These are phyloP conservation scores for Sarocladiaceae sp. DNA, from an alignment of 2,329 filamentous ascomycete species.

Conservation along the genomic window DNA sequence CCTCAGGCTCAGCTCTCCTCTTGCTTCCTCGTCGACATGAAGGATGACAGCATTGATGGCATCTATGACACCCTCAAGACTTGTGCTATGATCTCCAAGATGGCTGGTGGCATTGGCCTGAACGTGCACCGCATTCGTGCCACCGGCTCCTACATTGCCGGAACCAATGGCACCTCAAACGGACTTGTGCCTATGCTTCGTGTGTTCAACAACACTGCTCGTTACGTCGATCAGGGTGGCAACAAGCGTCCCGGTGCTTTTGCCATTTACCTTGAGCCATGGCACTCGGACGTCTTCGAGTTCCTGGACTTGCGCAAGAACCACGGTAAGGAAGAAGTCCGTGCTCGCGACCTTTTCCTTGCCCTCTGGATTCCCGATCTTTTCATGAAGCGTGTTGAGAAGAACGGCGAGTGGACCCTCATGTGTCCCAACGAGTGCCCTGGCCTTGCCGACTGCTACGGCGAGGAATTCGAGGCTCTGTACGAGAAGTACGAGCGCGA, in stretches of 20 bases:
- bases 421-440: slow-evolving; percentile 98
- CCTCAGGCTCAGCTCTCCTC: slow-evolving; percentile 93
- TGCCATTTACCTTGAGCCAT: slow-evolving; percentile 97
- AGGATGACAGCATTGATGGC: slow-evolving; percentile 98
- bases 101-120: slow-evolving; percentile 93
- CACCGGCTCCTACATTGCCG: slow-evolving; percentile 95
- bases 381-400: slow-evolving; percentile 99
- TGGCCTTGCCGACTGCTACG: slow-evolving; percentile 92
- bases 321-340: slow-evolving; percentile 97
- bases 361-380: slow-evolving; percentile 98
- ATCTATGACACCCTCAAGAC: slow-evolving; percentile 99
- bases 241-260: slow-evolving; percentile 99
- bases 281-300: slow-evolving; percentile 96
- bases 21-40: slow-evolving; percentile 99
- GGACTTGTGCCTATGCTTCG: slow-evolving; percentile 97
- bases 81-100: slow-evolving; percentile 99
- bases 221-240: slow-evolving; percentile 97
- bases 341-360: slow-evolving; percentile 95
- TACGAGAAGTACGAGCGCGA: slow-evolving; percentile 91
- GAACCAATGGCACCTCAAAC: slow-evolving; percentile 97
- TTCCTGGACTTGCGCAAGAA: slow-evolving; percentile 99
- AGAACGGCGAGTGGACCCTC: slow-evolving; percentile 93
- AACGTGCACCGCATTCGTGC: slow-evolving; percentile 96
- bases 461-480: slow-evolving; percentile 92
- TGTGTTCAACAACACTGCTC: slow-evolving; percentile 98